A percentile compares a stretch with the other conserved stretches of the same genome.
These are phyloP conservation scores for Tolypocladium endophyticum DNA, from an alignment of 2,329 filamentous ascomycete species.

Conservation along the genomic window DNA sequence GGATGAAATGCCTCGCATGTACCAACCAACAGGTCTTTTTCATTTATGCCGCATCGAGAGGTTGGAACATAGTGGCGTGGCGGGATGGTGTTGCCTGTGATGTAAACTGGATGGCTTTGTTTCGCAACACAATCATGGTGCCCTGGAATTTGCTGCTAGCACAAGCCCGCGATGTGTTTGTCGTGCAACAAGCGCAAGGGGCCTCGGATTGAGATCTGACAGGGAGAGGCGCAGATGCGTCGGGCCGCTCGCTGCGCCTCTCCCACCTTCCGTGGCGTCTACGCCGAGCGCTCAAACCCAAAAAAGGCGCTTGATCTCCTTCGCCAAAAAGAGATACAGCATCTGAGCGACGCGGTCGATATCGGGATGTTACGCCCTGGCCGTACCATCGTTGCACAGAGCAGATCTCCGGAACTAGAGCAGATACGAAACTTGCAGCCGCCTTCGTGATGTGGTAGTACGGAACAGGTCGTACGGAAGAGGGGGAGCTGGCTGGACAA, in stretches of 20 bases:
- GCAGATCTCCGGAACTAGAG: constrained; percentile 12
- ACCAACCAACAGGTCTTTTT: not conserved
- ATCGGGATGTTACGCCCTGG: not conserved
- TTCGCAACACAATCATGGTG: not conserved
- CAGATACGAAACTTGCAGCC: constrained; percentile 16
- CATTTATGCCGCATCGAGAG: not conserved
- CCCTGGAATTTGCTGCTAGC: not conserved
- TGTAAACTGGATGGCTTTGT: not conserved
- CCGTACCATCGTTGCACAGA: constrained; percentile 8
- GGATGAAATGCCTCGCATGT: not conserved
- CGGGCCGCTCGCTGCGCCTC: not conserved
- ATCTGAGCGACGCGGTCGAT: not conserved
- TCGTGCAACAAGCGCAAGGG: not conserved
- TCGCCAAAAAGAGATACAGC: not conserved
- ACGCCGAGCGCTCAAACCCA: not conserved
- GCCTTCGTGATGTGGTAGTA: constrained; percentile 18
- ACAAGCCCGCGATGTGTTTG: not conserved
- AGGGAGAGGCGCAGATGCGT: not conserved
- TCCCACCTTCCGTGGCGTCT: not conserved
- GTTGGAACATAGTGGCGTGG: not conserved
- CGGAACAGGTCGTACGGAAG: not conserved
- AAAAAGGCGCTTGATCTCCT: not conserved
- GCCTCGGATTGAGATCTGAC: not conserved
- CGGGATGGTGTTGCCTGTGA: not conserved
- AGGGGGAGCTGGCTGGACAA: not conserved